A percentile compares a stretch with the other conserved stretches of the same genome.
phyloP scores from a whole-genome alignment of 257 asterid species.

The Solanum appendiculatum region DNA sequence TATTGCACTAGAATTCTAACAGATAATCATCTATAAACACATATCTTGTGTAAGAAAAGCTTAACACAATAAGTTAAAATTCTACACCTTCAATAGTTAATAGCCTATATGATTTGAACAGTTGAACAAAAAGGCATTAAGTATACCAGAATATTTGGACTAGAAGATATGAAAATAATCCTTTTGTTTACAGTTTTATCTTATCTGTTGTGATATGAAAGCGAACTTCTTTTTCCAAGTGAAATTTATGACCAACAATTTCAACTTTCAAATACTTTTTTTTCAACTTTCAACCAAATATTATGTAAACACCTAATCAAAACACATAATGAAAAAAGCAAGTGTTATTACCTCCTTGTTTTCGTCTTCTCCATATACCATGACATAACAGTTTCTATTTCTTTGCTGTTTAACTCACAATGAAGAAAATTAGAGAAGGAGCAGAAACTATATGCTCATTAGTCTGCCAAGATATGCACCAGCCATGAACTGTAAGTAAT shows the following conservation, averaged over 20 bases:
- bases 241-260: not conserved
- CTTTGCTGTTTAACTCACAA: slow-evolving; percentile 65
- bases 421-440: slow-evolving; percentile 8
- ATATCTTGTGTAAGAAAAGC: not conserved
- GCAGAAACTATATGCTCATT: not conserved
- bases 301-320: too few relatives aligned
- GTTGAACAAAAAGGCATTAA: not conserved
- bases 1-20: not conserved
- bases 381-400: slow-evolving; percentile 62
- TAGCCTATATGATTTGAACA: not conserved
- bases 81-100: not conserved
- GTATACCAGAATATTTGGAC: not conserved
- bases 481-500: not conserved
- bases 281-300: too few relatives aligned
- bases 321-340: not conserved
- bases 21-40: not conserved
- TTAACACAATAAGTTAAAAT: not conserved
- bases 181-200: not conserved
- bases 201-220: not conserved
- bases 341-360: slow-evolving; percentile 54
- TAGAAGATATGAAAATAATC: not conserved
- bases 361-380: slow-evolving; percentile 83
- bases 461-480: not conserved
- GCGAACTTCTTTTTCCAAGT: not conserved
- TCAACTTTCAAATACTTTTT: too few relatives aligned